These are phyloP conservation scores for Leishmania arabica DNA, from an alignment of 208 protist species.

Conservation along the genomic window DNA sequence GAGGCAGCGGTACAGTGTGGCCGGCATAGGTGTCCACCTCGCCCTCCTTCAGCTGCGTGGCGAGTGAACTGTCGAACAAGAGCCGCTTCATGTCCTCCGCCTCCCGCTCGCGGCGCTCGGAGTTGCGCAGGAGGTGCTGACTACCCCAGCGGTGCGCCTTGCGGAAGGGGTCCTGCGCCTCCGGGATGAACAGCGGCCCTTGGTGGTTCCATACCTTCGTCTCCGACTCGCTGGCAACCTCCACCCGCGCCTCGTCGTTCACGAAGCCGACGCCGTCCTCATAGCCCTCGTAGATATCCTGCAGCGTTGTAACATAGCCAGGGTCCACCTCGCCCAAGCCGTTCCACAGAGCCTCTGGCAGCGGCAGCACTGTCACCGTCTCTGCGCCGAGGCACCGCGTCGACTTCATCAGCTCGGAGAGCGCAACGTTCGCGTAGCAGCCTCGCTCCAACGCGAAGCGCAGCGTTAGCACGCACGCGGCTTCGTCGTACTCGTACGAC, in stretches of 20 bases:
- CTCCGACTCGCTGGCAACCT: slow-evolving; percentile 26
- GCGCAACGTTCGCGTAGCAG: slow-evolving; percentile 87
- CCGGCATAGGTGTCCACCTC: slow-evolving; percentile 74
- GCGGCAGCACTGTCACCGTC: slow-evolving; percentile 57
- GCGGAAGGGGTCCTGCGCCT: slow-evolving; percentile 50
- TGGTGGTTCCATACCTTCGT: slow-evolving; percentile 56
- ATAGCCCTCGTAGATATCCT: slow-evolving; percentile 84
- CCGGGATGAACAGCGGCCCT: slow-evolving; percentile 66
- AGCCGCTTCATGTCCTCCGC: slow-evolving; percentile 43
- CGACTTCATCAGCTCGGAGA: slow-evolving; percentile 81
- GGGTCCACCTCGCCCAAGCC: slow-evolving; percentile 59
- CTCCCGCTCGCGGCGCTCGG: slow-evolving; percentile 56
- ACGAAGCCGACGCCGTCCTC: slow-evolving; percentile 80
- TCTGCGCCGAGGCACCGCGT: slow-evolving; percentile 70
- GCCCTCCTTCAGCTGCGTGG: slow-evolving; percentile 56
- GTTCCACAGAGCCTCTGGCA: slow-evolving; percentile 57
- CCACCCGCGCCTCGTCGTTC: slow-evolving; percentile 38
- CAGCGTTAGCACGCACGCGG: slow-evolving; percentile 47
- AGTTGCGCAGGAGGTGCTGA: slow-evolving; percentile 72
- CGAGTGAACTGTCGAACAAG: slow-evolving; percentile 77
- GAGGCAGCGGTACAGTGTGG: slow-evolving; percentile 78
- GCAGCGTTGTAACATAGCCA: slow-evolving; percentile 76
- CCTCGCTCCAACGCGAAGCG: slow-evolving; percentile 82
- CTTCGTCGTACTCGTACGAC: slow-evolving; percentile 53
- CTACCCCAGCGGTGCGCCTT: slow-evolving; percentile 68